phyloP scores from a whole-genome alignment of 1,139 yeast genomes.

The Candida anutae region DNA sequence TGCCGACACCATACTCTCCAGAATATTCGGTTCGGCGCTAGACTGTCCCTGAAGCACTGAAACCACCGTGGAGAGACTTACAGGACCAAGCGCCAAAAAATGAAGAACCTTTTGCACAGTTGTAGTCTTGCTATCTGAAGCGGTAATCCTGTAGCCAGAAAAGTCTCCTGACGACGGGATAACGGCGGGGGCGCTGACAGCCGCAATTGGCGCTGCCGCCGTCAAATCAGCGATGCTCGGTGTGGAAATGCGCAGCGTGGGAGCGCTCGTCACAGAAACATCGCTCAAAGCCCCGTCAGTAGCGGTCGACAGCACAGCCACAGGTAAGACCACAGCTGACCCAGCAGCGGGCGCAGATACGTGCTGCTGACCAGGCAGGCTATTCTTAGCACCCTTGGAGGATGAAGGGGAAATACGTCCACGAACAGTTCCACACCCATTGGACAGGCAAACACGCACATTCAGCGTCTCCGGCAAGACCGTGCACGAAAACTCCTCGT shows the following conservation, averaged over 20 bases:
- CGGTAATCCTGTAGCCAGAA: slow-evolving; percentile 10
- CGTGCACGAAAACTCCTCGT: slow-evolving; percentile 25
- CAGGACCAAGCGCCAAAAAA: slow-evolving; percentile 35
- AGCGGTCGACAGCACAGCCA: too few species aligned
- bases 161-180: slow-evolving; percentile 1
- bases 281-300: neutral
- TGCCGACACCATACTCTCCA: too few species aligned
- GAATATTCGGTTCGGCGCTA: too few species aligned
- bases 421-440: neutral
- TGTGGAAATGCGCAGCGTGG: neutral
- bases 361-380: slow-evolving; percentile 3
- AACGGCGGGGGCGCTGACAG: slow-evolving; percentile 3
- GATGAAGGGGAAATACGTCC: slow-evolving; percentile 1
- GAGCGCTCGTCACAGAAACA: too few species aligned
- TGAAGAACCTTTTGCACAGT: slow-evolving; percentile 21
- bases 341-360: slow-evolving; percentile 2
- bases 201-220: neutral
- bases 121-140: slow-evolving; percentile 16
- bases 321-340: neutral
- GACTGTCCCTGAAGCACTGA: too few species aligned
- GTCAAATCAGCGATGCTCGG: neutral
- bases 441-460: slow-evolving; percentile 22
- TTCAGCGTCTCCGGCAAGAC: slow-evolving; percentile 29
- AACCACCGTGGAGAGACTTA: slow-evolving; percentile 12
- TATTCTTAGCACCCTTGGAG: slow-evolving; percentile 1